Percentiles rank a stretch among this genome's conserved stretches.
phyloP scores from a whole-genome alignment of 1,139 yeast species.

The Lodderomyces oxycetoniae region DNA sequence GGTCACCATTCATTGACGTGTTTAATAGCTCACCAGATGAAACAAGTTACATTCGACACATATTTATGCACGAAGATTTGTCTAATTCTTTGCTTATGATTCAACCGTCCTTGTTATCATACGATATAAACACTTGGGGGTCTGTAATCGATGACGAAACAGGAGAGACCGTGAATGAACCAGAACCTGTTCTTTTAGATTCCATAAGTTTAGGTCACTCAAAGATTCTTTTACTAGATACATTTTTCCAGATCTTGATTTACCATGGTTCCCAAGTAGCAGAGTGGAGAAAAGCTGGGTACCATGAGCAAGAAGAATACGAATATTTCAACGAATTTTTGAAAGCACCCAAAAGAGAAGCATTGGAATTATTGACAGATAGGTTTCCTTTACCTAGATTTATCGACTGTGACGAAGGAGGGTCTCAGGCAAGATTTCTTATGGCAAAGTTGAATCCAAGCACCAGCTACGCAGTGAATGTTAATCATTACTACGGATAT shows the following conservation, averaged over 20 bases:
- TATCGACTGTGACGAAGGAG: conserved; percentile 95
- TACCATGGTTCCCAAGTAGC: conserved; percentile 95
- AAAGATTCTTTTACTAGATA: conserved; percentile 62
- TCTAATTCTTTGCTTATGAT: conserved; percentile 66
- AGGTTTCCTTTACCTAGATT: conserved; percentile 95
- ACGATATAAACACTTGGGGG: conserved; percentile 52
- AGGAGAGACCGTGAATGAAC: conserved; percentile 30
- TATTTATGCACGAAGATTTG: conserved; percentile 63
- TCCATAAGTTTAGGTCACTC: conserved; percentile 60
- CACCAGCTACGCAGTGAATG: conserved; percentile 48
- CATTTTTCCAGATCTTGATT: conserved; percentile 92
- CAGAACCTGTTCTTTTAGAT: conserved; percentile 63
- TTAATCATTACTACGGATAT: conserved; percentile 31
- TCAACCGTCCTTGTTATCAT: conserved; percentile 68
- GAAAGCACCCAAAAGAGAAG: conserved; percentile 88
- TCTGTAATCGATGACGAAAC: conserved; percentile 27
- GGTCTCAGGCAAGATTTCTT: conserved; percentile 83
- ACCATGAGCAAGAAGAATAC: conserved; percentile 87
- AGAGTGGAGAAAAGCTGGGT: conserved; percentile 94
- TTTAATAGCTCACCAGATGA: conserved; percentile 81
- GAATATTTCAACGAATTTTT: conserved; percentile 81
- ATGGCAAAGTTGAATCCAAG: conserved; percentile 75
- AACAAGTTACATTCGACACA: conserved; percentile 63
- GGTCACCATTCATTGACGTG: conserved; percentile 65
- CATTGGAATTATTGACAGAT: conserved; percentile 82